A percentile compares a stretch with the other conserved stretches of the same genome.
These are phyloP conservation scores for Talaromyces stipitatus DNA, from an alignment of 495 filamentous ascomycete species.

Conservation along the genomic window DNA sequence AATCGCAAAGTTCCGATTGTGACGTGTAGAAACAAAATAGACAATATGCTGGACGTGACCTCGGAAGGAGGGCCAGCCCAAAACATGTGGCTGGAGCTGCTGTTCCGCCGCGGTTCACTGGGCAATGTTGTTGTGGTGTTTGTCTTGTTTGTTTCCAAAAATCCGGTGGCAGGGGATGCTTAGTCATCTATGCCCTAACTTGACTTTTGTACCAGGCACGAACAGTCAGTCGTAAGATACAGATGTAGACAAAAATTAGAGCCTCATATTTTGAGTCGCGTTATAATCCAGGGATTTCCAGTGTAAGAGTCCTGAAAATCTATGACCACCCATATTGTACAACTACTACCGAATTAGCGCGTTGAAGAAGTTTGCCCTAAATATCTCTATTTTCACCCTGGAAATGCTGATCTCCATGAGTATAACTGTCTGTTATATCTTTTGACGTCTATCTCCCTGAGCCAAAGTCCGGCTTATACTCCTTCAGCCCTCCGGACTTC, in stretches of 20 bases:
- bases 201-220: too few relatives aligned
- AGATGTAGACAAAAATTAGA: too few relatives aligned
- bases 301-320: too few relatives aligned
- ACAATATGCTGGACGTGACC: slow-evolving; percentile 11
- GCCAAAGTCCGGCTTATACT: slow-evolving; percentile 59
- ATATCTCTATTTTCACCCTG: too few relatives aligned
- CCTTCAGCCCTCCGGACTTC: slow-evolving; percentile 51
- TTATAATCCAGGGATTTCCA: too few relatives aligned
- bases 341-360: too few relatives aligned
- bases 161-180: neutral
- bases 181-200: neutral
- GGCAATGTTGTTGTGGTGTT: neutral
- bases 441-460: slow-evolving; percentile 25
- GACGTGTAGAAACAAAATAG: slow-evolving; percentile 14
- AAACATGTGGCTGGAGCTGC: slow-evolving; percentile 39
- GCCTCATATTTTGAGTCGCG: too few relatives aligned
- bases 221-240: too few relatives aligned
- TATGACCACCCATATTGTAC: too few relatives aligned
- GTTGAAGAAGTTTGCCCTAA: too few relatives aligned
- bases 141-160: neutral
- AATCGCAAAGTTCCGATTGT: slow-evolving; percentile 8
- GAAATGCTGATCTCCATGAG: too few relatives aligned
- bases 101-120: neutral
- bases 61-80: slow-evolving; percentile 20
- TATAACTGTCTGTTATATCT: neutral